A percentile compares a stretch with the other conserved stretches of the same genome.
Evolutionary conservation across 345 rosid species (phyloP).

Genomic region (Eucalyptus pumila): DNA sequence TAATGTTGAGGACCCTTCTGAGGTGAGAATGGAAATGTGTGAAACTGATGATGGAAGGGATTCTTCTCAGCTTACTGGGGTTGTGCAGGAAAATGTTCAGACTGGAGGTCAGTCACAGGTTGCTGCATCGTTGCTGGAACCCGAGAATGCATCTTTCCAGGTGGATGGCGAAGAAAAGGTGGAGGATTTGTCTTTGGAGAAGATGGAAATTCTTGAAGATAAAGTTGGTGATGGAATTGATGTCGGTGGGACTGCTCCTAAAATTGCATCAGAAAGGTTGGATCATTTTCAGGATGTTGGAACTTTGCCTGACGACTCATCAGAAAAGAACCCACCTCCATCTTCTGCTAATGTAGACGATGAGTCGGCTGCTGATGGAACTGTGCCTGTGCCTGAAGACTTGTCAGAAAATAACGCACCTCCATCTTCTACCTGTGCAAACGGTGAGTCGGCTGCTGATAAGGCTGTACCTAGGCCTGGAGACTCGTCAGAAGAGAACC

Average conservation of each 20-base stretch:
- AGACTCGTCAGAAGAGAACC: not conserved
- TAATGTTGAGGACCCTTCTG: not conserved
- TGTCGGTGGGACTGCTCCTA: not conserved
- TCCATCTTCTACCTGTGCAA: not conserved
- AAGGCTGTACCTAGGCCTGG: not conserved
- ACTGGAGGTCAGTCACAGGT: not conserved
- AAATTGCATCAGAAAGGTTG: not conserved
- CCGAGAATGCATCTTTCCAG: not conserved
- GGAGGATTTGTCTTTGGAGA: not conserved
- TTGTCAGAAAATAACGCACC: not conserved
- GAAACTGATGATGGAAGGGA: not conserved
- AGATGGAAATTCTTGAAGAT: not conserved
- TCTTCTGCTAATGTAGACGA: not conserved
- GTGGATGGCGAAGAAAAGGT: not conserved
- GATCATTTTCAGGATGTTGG: not conserved
- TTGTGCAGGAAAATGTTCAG: not conserved
- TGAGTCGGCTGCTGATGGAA: not conserved
- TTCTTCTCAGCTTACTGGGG: not conserved
- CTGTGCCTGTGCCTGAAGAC: not conserved
- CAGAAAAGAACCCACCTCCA: not conserved
- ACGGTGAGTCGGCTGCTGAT: not conserved
- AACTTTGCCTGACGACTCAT: not conserved
- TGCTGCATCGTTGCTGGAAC: not conserved
- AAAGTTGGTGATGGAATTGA: not conserved
- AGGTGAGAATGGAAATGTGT: not conserved